phyloP scores from a whole-genome alignment of 139 green algal species.

The Yamagishiella unicocca region DNA sequence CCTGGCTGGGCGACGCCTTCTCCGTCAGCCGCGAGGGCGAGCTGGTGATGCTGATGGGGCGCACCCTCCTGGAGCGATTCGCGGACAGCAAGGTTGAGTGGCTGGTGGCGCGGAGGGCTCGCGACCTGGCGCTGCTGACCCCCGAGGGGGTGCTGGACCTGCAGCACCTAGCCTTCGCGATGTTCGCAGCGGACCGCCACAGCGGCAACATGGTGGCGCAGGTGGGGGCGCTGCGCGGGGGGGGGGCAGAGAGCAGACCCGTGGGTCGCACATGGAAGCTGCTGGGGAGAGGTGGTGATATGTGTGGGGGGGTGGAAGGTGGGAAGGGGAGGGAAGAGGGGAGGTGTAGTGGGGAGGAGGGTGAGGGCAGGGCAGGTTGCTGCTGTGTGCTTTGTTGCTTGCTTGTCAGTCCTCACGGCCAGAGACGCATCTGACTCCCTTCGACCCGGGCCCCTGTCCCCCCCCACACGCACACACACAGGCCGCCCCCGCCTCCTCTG shows the following conservation, averaged over 20 bases:
- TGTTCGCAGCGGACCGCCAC: conserved; percentile 46
- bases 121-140: conserved; percentile 53
- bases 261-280: no score
- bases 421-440: not conserved
- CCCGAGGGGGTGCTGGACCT: conserved; percentile 43
- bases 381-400: not conserved
- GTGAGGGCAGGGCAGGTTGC: not conserved
- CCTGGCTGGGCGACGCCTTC: conserved; percentile 58
- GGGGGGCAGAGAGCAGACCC: not conserved
- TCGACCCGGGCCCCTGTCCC: not conserved
- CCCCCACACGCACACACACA: not conserved
- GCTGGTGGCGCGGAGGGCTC: conserved; percentile 47
- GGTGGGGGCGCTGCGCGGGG: not conserved
- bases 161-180: conserved; percentile 23
- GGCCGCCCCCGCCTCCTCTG: not conserved
- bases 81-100: conserved; percentile 48
- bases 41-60: conserved; percentile 29
- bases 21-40: conserved; percentile 33
- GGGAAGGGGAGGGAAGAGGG: conserved; percentile 4
- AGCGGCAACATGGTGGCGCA: conserved; percentile 42
- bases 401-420: not conserved
- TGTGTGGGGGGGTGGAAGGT: not conserved
- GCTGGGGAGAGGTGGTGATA: not conserved
- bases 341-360: no score
- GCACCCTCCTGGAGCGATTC: conserved; percentile 53